Evolutionary conservation across 371 early-diverging fungal species (phyloP), one percentile per base, ranked within the genome.

Genomic region (Syncephalis fuscata): DNA sequence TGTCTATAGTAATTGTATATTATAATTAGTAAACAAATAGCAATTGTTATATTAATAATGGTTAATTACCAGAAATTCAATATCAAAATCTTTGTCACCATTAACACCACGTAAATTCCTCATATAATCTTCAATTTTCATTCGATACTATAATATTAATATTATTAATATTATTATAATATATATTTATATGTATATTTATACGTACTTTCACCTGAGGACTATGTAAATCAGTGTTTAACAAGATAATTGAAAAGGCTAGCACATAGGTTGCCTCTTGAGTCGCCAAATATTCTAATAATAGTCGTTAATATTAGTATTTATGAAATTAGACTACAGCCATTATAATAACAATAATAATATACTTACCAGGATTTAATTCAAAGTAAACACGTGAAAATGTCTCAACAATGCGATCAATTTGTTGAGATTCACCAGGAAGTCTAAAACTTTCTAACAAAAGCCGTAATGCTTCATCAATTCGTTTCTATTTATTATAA

Each of bases 201-300:
- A 46, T n/a, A 39, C 59, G 53, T 66, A 68, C 69, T 49, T 80
- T 68, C 23, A 87, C 73, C 65, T 83, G 85, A 41, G 76, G 84
- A 64, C 84, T 93, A 56, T 95, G 90, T 56, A 86, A 79, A 71
- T 94, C 94, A 2, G 93, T 93, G 59, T 96, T 94, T 46, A 96
- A 63, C 79, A 92, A 78, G 53, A 94, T 81, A 37, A 94, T 71
- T 0, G 92, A 84, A 53, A 82, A 95, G 1, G 91, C 70, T 36
- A 95, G 68, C 9, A 88, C 66, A 54, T 82, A 85, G 1, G 81
- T 83, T 10, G 87, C 84, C 26, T 82, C 81, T 27, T 68, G 61
- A 45, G 65, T 74, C 14, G 73, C 76, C 52, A 88, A 71, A n/a
- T 76, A 73, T 20, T 48, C 32, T 32, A 32, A 32, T 53, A 15